These are phyloP conservation scores for Sugiyamaella mastotermitis DNA, from an alignment of 805 yeast genomes.

Conservation along the genomic window DNA sequence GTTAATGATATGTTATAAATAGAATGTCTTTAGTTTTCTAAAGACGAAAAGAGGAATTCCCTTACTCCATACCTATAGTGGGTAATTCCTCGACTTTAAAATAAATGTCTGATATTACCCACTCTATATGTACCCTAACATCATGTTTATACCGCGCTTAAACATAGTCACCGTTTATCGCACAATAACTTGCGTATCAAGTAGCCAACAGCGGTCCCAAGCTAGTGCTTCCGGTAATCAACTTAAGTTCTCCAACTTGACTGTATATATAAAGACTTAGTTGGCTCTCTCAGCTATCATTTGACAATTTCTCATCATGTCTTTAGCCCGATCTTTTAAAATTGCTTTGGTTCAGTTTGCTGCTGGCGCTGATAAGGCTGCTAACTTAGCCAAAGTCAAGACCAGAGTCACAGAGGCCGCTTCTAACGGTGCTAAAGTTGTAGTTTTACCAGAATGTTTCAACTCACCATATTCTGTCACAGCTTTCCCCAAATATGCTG, in stretches of 20 bases:
- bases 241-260: no score
- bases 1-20: background rate
- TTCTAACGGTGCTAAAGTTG: conserved; percentile 55
- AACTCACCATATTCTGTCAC: conserved; percentile 90
- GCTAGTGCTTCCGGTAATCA: no score
- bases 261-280: background rate
- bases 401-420: conserved; percentile 63
- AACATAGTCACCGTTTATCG: no score
- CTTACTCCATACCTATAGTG: conserved; percentile 2
- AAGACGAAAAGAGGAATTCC: no score
- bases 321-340: conserved; percentile 51
- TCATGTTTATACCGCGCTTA: no score
- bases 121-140: no score
- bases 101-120: no score
- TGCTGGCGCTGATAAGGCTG: conserved; percentile 75
- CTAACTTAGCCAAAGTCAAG: conserved; percentile 66
- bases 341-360: conserved; percentile 81
- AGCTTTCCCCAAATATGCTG: conserved; percentile 84
- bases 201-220: no score
- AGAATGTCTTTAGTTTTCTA: no score
- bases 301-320: background rate
- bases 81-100: background rate
- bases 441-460: conserved; percentile 93
- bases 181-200: no score
- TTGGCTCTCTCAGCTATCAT: no score